Conservation (phyloP, 129 eudicot species). For the Saposhnikovia divaricata region DNA sequence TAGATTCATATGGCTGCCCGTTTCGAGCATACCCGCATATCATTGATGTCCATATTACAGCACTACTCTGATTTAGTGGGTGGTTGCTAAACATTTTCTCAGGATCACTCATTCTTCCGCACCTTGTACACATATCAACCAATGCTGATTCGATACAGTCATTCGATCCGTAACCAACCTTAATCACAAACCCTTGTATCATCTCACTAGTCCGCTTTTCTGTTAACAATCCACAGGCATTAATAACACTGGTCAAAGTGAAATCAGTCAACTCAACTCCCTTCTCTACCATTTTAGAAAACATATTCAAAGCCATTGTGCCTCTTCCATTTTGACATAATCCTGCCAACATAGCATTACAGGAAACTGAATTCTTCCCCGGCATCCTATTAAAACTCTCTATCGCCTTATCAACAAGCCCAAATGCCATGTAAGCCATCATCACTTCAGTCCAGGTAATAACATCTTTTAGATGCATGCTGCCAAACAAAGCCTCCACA, state of each 20-base stretch:
- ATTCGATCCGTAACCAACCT: slow-evolving; percentile 46
- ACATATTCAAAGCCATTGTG: slow-evolving; percentile 43
- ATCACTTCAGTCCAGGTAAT: slow-evolving; percentile 77
- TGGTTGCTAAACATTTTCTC: slow-evolving; percentile 41
- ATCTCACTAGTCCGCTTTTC: slow-evolving; percentile 58
- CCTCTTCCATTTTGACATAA: slow-evolving; percentile 53
- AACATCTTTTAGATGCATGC: slow-evolving; percentile 54
- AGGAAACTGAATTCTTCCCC: slow-evolving; percentile 49
- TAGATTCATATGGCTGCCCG: slow-evolving; percentile 57
- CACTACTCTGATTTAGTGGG: slow-evolving; percentile 21
- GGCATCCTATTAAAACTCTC: slow-evolving; percentile 62
- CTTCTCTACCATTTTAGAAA: slow-evolving; percentile 49
- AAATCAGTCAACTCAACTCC: slow-evolving; percentile 56
- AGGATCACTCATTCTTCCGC: slow-evolving; percentile 74
- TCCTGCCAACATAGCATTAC: slow-evolving; percentile 72
- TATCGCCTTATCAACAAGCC: slow-evolving; percentile 56
- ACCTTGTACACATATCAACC: slow-evolving; percentile 81
- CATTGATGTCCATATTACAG: slow-evolving; percentile 57
- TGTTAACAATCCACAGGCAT: slow-evolving; percentile 55
- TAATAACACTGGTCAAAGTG: slow-evolving; percentile 55
- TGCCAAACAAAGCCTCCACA: slow-evolving; percentile 44
- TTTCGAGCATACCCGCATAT: slow-evolving; percentile 75
- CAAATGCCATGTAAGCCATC: slow-evolving; percentile 58
- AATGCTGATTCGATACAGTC: slow-evolving; percentile 50
- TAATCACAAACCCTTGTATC: slow-evolving; percentile 65